These are phyloP conservation scores for Talaromyces sp. DNA, from an alignment of 2,329 filamentous ascomycete species.

Conservation along the genomic window DNA sequence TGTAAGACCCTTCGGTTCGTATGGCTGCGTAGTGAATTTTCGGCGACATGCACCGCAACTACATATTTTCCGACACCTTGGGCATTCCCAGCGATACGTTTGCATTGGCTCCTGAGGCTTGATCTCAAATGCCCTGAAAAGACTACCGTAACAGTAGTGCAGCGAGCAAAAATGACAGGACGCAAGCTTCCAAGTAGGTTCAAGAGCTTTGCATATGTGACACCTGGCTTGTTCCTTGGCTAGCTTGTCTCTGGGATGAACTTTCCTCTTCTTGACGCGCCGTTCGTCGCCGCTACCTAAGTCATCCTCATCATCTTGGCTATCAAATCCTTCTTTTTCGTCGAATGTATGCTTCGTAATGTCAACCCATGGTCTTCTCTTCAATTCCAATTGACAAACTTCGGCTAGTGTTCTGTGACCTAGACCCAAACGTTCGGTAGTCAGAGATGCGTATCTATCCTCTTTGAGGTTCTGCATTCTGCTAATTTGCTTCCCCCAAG, in stretches of 20 bases:
- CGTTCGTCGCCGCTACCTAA: conserved; percentile 49
- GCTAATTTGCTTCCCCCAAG: conserved; percentile 76
- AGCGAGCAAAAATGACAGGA: conserved; percentile 72
- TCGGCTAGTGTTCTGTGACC: conserved; percentile 80
- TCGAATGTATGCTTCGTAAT: conserved; percentile 59
- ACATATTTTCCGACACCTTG: conserved; percentile 80
- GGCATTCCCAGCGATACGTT: conserved; percentile 79
- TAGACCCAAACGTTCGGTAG: conserved; percentile 63
- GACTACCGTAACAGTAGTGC: conserved; percentile 86
- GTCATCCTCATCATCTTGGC: conserved; percentile 49
- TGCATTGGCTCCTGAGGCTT: conserved; percentile 81
- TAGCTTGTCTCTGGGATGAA: conserved; percentile 46
- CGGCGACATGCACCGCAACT: conserved; percentile 78
- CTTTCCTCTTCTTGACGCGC: conserved; percentile 63
- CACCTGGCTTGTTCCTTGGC: conserved; percentile 58
- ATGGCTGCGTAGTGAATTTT: conserved; percentile 66
- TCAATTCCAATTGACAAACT: conserved; percentile 88
- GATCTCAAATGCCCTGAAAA: conserved; percentile 88
- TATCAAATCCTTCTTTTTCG: conserved; percentile 33
- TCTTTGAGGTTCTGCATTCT: conserved; percentile 67
- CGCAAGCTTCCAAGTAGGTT: conserved; percentile 81
- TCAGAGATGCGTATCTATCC: conserved; percentile 57
- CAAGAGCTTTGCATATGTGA: conserved; percentile 77
- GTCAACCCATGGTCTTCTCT: conserved; percentile 75
- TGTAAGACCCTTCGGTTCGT: conserved; percentile 80